Base-by-base conservation (phyloP, 169 alveolate genomes). In the Babesia bovis region DNA sequence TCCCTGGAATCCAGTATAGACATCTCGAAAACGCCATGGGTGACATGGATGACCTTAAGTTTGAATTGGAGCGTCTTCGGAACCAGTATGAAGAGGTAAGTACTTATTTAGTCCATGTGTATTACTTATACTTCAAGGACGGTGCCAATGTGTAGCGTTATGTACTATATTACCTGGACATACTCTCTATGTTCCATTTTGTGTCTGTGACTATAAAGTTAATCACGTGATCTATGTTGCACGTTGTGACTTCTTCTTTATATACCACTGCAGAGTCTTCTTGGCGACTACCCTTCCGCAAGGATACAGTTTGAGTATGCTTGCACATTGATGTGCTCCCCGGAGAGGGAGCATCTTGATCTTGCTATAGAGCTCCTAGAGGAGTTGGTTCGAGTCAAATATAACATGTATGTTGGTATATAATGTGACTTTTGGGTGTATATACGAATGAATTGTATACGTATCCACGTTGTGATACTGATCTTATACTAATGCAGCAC, bases 231-330 rank as follows among this genome's bases (percentile, higher is more conserved):
- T n/a, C n/a, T n/a, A n/a, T n/a, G n/a, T n/a, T n/a, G n/a, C n/a
- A n/a, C n/a, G n/a, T n/a, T n/a, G n/a, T n/a, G n/a, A n/a, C n/a
- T n/a, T n/a, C n/a, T n/a, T n/a, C n/a, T n/a, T n/a, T n/a, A n/a
- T n/a, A n/a, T n/a, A n/a, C n/a, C n/a, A n/a, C n/a, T n/a, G n/a
- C n/a, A n/a, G n/a, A n/a, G n/a, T n/a, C n/a, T n/a, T n/a, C n/a
- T n/a, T n/a, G n/a, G n/a, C n/a, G 44, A 36, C 65, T 45, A 49
- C 17, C 87, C 84, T 35, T 79, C 87, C 17, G 72, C 84, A 35
- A 69, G 55, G 69, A 72, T 69, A 36, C 87, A 79, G 45, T 79
- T 59, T 59, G 83, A 79, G 38, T 79, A 79, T 56, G 87, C 87
- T 30, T 79, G 87, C 38, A 60, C 61, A 75, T 79, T 79, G 15